Conservation (phyloP, 768 basidiomycete genomes). For the Pleurotus tuoliensis region DNA sequence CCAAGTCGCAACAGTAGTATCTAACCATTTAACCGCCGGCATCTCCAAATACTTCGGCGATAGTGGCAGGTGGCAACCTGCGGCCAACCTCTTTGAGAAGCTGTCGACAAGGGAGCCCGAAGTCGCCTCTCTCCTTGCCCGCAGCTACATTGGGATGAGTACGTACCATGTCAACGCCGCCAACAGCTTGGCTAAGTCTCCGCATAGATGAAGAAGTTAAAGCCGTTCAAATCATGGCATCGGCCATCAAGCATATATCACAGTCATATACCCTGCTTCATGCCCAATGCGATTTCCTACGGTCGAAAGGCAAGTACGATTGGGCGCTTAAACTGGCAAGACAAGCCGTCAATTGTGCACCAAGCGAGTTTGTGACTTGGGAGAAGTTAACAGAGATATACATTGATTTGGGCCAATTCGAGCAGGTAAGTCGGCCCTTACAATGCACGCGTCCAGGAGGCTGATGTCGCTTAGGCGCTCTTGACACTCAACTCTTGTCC, state of each 20-base stretch:
- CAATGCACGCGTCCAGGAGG: not conserved
- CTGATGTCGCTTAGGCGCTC: conserved; percentile 43
- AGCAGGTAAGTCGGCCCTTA: conserved; percentile 48
- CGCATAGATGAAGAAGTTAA: conserved; percentile 93
- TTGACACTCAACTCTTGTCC: conserved; percentile 98
- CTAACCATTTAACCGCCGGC: conserved; percentile 93
- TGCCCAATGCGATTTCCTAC: conserved; percentile 90
- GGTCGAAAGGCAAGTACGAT: conserved; percentile 75
- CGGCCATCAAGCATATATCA: conserved; percentile 79
- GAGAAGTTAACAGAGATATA: conserved; percentile 95
- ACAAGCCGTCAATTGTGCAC: conserved; percentile 97
- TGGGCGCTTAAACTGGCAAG: conserved; percentile 92
- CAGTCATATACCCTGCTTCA: conserved; percentile 94
- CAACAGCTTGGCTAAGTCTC: no score
- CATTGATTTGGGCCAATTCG: conserved; percentile 84
- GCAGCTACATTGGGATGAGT: conserved; percentile 98
- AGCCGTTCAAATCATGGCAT: conserved; percentile 89
- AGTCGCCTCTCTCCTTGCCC: conserved; percentile 81
- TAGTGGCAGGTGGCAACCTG: conserved; percentile 79
- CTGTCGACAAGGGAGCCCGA: conserved; percentile 83
- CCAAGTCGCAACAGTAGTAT: conserved; percentile 94
- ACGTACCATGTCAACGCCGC: conserved; percentile 26
- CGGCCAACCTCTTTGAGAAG: conserved; percentile 94
- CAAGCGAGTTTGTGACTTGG: conserved; percentile 99
- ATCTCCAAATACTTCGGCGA: conserved; percentile 97